Conservation (phyloP, 345 rosid genomes). For the Citropsis articulata region DNA sequence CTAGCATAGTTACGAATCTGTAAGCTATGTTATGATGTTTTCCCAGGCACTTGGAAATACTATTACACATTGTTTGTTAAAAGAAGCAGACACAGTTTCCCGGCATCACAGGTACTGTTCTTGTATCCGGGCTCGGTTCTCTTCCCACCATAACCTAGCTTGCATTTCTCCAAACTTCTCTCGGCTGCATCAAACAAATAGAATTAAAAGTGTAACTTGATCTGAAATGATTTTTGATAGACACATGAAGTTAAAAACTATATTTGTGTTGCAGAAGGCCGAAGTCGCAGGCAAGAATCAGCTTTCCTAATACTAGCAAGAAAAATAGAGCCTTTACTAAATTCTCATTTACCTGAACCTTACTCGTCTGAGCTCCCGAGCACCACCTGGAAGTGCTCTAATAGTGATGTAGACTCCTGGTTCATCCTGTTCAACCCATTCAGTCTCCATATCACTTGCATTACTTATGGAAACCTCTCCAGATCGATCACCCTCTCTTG, state of each 20-base stretch:
- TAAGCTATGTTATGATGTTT: conserved; percentile 12
- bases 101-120: conserved; percentile 72
- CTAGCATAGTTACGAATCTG: background rate
- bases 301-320: background rate
- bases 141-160: conserved; percentile 97
- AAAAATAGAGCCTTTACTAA: background rate
- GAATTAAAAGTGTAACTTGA: background rate
- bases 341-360: conserved; percentile 71
- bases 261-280: background rate
- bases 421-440: conserved; percentile 97
- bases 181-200: conserved; percentile 59
- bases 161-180: conserved; percentile 82
- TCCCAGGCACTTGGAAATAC: conserved; percentile 6
- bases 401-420: conserved; percentile 92
- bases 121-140: conserved; percentile 88
- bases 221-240: background rate
- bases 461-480: conserved; percentile 82
- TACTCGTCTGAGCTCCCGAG: conserved; percentile 89
- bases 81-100: conserved; percentile 14
- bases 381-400: conserved; percentile 69
- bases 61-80: background rate
- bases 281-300: background rate
- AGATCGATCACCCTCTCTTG: conserved; percentile 71
- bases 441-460: conserved; percentile 87
- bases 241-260: background rate